Conservation (phyloP, 2,329 filamentous ascomycete species). For the Neocatenulostroma microsporum region DNA sequence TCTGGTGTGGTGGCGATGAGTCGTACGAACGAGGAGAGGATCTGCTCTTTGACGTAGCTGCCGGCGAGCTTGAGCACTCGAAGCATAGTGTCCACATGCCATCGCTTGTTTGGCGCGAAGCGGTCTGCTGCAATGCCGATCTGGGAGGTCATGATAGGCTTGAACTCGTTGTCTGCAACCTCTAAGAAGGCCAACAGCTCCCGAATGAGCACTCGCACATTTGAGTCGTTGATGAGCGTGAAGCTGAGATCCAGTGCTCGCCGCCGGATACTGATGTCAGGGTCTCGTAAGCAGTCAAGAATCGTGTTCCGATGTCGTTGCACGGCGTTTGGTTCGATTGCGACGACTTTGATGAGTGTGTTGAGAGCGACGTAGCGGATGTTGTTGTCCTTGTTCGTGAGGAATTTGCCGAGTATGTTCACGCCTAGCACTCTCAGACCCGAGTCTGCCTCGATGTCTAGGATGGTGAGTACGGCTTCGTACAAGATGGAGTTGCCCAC, state of each 20-base stretch:
- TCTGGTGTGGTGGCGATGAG: conserved; percentile 92
- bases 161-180: conserved; percentile 97
- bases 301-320: conserved; percentile 97
- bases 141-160: conserved; percentile 95
- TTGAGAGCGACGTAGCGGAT: conserved; percentile 97
- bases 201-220: conserved; percentile 85
- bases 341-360: conserved; percentile 95
- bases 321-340: conserved; percentile 94
- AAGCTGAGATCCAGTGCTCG: conserved; percentile 96
- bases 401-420: conserved; percentile 96
- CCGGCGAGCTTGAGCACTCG: conserved; percentile 87
- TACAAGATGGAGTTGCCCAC: conserved; percentile 98
- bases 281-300: conserved; percentile 87
- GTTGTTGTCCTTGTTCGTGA: conserved; percentile 98
- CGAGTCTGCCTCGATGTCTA: conserved; percentile 96
- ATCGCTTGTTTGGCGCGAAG: conserved; percentile 92
- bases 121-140: conserved; percentile 96
- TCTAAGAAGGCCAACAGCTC: conserved; percentile 93
- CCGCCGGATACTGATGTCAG: conserved; percentile 94
- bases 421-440: conserved; percentile 89
- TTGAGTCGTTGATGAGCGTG: conserved; percentile 93
- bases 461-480: conserved; percentile 90
- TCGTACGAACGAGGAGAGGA: conserved; percentile 90
- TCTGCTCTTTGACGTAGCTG: conserved; percentile 96
- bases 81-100: conserved; percentile 98